Conservation (phyloP, 2,329 filamentous ascomycete genomes). For the Xylaria sp. region DNA sequence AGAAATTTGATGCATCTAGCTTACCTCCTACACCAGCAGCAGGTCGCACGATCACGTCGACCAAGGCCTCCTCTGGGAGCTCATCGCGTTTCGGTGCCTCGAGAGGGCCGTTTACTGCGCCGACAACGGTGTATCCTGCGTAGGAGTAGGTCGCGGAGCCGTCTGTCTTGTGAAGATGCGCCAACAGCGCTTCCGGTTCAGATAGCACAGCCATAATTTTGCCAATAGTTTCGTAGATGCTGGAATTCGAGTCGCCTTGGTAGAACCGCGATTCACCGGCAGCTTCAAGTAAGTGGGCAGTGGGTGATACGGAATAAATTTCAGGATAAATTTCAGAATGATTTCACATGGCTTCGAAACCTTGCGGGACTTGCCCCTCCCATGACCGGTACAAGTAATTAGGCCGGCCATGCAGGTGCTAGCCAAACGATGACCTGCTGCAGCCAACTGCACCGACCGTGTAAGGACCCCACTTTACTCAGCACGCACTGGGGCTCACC, state of each 20-base stretch:
- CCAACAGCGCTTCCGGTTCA: slow-evolving; percentile 49
- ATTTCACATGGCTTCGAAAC: neutral
- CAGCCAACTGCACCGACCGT: neutral
- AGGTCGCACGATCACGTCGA: slow-evolving; percentile 87
- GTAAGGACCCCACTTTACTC: neutral
- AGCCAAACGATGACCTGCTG: neutral
- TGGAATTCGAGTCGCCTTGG: neutral
- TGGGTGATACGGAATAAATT: neutral
- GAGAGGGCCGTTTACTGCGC: slow-evolving; percentile 85
- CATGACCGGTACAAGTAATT: neutral
- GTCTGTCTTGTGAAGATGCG: slow-evolving; percentile 64
- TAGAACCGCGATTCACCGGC: neutral
- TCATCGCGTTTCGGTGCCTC: slow-evolving; percentile 87
- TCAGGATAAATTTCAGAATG: neutral
- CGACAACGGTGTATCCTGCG: slow-evolving; percentile 73
- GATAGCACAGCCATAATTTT: slow-evolving; percentile 40
- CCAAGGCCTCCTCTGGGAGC: slow-evolving; percentile 79
- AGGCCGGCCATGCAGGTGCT: neutral
- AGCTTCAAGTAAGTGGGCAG: neutral
- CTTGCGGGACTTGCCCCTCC: neutral
- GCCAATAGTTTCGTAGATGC: slow-evolving; percentile 3
- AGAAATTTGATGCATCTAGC: slow-evolving; percentile 29
- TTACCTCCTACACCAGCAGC: slow-evolving; percentile 75
- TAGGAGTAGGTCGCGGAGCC: slow-evolving; percentile 74
- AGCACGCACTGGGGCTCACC: neutral